These are phyloP conservation scores for Oidiodendron maius DNA, from an alignment of 495 filamentous ascomycete species.

Conservation along the genomic window DNA sequence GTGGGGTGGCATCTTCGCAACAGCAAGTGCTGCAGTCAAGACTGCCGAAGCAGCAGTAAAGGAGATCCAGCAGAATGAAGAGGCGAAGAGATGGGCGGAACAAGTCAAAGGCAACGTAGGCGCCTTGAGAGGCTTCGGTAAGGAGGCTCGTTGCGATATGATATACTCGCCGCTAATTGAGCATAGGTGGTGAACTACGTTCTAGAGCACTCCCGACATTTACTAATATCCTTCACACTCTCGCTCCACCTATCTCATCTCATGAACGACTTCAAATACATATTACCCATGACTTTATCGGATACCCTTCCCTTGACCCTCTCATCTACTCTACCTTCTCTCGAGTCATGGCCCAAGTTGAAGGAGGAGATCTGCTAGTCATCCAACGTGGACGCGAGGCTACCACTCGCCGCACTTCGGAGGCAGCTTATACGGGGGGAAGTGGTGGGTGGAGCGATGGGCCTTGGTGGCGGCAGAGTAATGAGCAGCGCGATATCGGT, in stretches of 20 bases:
- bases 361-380: slow-evolving; percentile 95
- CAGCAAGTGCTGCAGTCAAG: slow-evolving; percentile 79
- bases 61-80: slow-evolving; percentile 92
- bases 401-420: slow-evolving; percentile 58
- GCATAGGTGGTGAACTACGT: slow-evolving; percentile 77
- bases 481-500: slow-evolving; percentile 68
- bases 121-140: slow-evolving; percentile 75
- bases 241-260: slow-evolving; percentile 93
- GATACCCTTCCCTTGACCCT: slow-evolving; percentile 91
- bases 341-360: slow-evolving; percentile 96
- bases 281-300: slow-evolving; percentile 89
- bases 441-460: slow-evolving; percentile 77
- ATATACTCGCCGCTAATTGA: slow-evolving; percentile 6
- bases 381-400: slow-evolving; percentile 80
- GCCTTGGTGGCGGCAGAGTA: slow-evolving; percentile 85
- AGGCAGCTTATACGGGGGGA: slow-evolving; percentile 50
- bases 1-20: slow-evolving; percentile 83
- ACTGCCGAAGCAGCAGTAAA: slow-evolving; percentile 90
- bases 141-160: slow-evolving; percentile 15
- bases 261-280: slow-evolving; percentile 98
- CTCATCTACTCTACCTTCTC: slow-evolving; percentile 91
- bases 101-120: slow-evolving; percentile 91
- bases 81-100: slow-evolving; percentile 91
- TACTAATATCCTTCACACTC: slow-evolving; percentile 85
- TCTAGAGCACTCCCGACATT: slow-evolving; percentile 91